Evolutionary conservation across 2,329 filamentous ascomycete species (phyloP).

Genomic region (Sporothrix protearum): DNA sequence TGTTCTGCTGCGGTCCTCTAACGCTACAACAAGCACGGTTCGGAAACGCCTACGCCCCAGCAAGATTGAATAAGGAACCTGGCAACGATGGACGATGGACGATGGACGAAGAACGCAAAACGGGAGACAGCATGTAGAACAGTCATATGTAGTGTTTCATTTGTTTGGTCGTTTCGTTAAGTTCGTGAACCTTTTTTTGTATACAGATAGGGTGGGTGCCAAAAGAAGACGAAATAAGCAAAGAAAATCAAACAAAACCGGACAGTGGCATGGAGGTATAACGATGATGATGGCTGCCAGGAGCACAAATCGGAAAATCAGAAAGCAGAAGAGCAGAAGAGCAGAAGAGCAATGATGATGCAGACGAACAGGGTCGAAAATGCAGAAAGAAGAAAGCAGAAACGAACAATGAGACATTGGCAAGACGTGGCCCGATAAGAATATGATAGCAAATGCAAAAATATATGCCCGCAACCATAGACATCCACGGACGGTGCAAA

Average conservation of each 20-base stretch:
- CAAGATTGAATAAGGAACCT: not conserved
- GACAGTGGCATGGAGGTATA: slow-evolving; percentile 6
- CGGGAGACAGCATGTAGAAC: not conserved
- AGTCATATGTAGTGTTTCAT: slow-evolving; percentile 8
- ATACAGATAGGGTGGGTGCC: not conserved
- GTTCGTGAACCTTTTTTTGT: slow-evolving; percentile 9
- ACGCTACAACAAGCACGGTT: not conserved
- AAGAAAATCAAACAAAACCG: not conserved
- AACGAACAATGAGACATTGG: not conserved
- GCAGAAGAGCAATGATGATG: slow-evolving; percentile 1
- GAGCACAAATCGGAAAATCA: not conserved
- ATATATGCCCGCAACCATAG: not conserved
- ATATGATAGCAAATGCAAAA: not conserved
- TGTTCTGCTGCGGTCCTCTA: not conserved
- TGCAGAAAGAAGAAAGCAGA: not conserved
- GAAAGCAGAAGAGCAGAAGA: not conserved
- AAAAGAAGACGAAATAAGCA: not conserved
- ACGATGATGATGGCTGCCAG: not conserved
- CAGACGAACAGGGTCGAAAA: not conserved
- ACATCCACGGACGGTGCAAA: not conserved
- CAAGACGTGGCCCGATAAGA: not conserved
- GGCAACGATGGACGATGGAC: not conserved
- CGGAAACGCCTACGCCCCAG: not conserved
- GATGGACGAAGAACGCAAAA: too few species aligned
- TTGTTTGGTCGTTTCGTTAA: slow-evolving; percentile 15